A percentile compares a stretch with the other conserved stretches of the same genome.
These are phyloP conservation scores for Myrica gale DNA, from an alignment of 306 rosid species.

Conservation along the genomic window DNA sequence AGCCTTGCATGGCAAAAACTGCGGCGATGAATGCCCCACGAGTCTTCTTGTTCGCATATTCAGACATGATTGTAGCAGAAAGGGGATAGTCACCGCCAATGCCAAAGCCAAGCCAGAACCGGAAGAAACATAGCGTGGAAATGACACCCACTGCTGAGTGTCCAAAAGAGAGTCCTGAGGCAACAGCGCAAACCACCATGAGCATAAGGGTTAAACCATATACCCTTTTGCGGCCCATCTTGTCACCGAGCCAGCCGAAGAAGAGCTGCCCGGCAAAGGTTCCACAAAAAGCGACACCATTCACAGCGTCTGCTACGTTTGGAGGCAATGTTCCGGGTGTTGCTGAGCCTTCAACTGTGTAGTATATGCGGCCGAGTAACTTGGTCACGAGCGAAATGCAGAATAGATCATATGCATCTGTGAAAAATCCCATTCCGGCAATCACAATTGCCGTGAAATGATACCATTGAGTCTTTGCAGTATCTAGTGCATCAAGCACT, in stretches of 20 bases:
- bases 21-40: conserved; percentile 92
- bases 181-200: conserved; percentile 72
- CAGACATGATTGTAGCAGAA: conserved; percentile 93
- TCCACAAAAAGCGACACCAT: conserved; percentile 75
- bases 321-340: conserved; percentile 79
- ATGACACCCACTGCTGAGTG: conserved; percentile 42
- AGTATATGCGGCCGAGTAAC: conserved; percentile 64
- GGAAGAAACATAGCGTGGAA: conserved; percentile 69
- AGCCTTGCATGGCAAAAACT: conserved; percentile 92
- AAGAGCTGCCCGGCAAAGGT: conserved; percentile 80
- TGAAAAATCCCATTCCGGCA: conserved; percentile 97
- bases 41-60: conserved; percentile 85
- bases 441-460: conserved; percentile 90
- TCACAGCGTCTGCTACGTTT: conserved; percentile 61
- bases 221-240: conserved; percentile 69
- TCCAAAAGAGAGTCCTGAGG: conserved; percentile 67
- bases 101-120: conserved; percentile 98
- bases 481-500: conserved; percentile 83
- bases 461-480: conserved; percentile 78
- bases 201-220: conserved; percentile 73
- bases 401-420: conserved; percentile 88
- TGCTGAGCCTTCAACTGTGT: conserved; percentile 13
- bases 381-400: conserved; percentile 82
- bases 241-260: conserved; percentile 98
- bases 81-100: conserved; percentile 96